Percentiles rank a stretch among this genome's conserved stretches.
Evolutionary conservation across 257 asterid genomes (phyloP).

Genomic region (Anisodus acutangulus): DNA sequence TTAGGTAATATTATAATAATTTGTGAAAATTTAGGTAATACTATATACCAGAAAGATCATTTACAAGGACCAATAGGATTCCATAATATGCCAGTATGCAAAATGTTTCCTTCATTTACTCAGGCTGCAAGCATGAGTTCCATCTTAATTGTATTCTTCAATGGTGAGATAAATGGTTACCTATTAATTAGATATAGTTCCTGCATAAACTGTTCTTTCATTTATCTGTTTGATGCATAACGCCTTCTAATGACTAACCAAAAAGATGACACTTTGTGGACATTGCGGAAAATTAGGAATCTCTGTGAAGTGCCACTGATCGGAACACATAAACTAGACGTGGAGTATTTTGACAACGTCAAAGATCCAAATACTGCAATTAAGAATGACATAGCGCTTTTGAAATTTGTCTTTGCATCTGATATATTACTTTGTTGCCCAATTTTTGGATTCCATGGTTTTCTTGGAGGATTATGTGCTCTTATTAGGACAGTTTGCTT

Average conservation of each 20-base stretch:
- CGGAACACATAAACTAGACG: not conserved
- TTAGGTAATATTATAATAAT: too few relatives aligned
- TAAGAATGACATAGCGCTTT: not conserved
- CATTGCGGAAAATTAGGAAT: not conserved
- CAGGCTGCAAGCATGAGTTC: slow-evolving; percentile 84
- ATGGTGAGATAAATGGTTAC: too few relatives aligned
- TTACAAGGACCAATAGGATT: not conserved
- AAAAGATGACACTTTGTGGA: too few relatives aligned
- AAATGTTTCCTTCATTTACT: too few relatives aligned
- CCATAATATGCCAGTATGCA: not conserved
- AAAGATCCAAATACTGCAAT: too few relatives aligned
- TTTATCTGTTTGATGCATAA: too few relatives aligned
- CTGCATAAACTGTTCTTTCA: too few relatives aligned
- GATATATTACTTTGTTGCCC: not conserved
- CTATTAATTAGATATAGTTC: too few relatives aligned
- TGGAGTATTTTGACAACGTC: not conserved
- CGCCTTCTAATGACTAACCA: too few relatives aligned
- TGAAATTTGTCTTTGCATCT: not conserved
- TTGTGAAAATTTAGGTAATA: too few relatives aligned
- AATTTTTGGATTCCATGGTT: not conserved
- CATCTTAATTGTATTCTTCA: slow-evolving; percentile 90
- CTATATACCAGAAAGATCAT: not conserved
- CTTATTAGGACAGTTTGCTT: not conserved
- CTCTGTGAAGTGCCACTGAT: not conserved
- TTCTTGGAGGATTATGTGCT: not conserved